Conservation (phyloP, 73 alveolate genomes). For the Paramecium sonneborni region DNA sequence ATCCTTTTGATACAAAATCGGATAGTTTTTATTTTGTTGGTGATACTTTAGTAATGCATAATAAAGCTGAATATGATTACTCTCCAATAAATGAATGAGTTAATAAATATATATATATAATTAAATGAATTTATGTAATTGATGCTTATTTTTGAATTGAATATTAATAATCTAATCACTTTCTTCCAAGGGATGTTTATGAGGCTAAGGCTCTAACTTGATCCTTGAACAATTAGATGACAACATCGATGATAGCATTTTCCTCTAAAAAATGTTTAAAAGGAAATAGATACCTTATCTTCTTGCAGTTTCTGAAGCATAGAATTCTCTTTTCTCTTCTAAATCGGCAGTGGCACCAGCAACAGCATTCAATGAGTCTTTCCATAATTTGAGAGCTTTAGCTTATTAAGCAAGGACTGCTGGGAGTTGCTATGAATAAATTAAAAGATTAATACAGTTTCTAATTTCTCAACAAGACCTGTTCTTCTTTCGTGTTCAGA, state of each 20-base stretch:
- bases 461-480: slow-evolving; percentile 35
- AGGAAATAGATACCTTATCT: neutral
- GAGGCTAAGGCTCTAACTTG: slow-evolving; percentile 60
- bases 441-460: slow-evolving; percentile 5
- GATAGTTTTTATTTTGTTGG: slow-evolving; percentile 86
- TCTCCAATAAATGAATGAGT: slow-evolving; percentile 2
- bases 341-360: slow-evolving; percentile 59
- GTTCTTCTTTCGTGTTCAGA: slow-evolving; percentile 39
- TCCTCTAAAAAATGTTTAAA: neutral
- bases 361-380: slow-evolving; percentile 46
- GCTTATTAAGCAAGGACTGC: slow-evolving; percentile 50
- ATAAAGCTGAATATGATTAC: slow-evolving; percentile 82
- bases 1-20: slow-evolving; percentile 76
- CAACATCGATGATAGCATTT: slow-evolving; percentile 47
- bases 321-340: slow-evolving; percentile 59
- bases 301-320: slow-evolving; percentile 49
- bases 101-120: neutral
- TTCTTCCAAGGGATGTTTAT: slow-evolving; percentile 49
- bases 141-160: neutral
- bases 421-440: slow-evolving; percentile 24
- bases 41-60: slow-evolving; percentile 74
- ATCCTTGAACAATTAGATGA: slow-evolving; percentile 49
- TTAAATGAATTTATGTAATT: neutral
- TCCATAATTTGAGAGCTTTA: slow-evolving; percentile 52
- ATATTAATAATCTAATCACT: slow-evolving; percentile 18